Evolutionary conservation across 2,329 filamentous ascomycete species (phyloP).

Genomic region (Ciborinia camelliae): DNA sequence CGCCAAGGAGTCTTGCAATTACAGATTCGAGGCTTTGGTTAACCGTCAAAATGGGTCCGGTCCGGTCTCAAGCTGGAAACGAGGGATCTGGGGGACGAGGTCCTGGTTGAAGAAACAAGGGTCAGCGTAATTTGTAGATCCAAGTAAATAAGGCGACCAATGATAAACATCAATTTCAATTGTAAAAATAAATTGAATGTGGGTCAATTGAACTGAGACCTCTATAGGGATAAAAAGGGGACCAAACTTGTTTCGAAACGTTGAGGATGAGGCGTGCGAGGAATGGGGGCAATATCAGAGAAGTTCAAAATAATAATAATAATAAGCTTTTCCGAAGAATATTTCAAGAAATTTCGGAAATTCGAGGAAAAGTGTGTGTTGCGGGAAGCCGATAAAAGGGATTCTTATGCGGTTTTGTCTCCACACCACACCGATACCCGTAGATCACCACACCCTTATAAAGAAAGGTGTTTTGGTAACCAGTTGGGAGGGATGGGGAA

Average conservation of each 20-base stretch:
- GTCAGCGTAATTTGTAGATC: slow-evolving; percentile 15
- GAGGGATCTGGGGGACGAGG: slow-evolving; percentile 3
- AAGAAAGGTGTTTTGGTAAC: not conserved
- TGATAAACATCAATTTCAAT: not conserved
- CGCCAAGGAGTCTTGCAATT: slow-evolving; percentile 30
- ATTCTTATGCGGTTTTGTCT: slow-evolving; percentile 10
- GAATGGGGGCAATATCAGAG: not conserved
- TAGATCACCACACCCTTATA: slow-evolving; percentile 7
- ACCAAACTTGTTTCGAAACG: slow-evolving; percentile 13
- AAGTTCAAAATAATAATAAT: not conserved
- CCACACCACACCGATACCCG: slow-evolving; percentile 1
- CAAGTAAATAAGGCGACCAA: slow-evolving; percentile 26
- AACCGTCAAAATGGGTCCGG: slow-evolving; percentile 19
- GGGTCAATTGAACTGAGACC: slow-evolving; percentile 13
- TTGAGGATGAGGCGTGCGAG: slow-evolving; percentile 5
- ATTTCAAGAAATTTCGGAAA: not conserved
- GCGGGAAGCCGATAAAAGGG: not conserved
- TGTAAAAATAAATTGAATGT: slow-evolving; percentile 11
- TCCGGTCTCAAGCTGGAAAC: slow-evolving; percentile 14
- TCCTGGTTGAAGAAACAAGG: slow-evolving; percentile 14
- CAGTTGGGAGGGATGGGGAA: slow-evolving; percentile 7
- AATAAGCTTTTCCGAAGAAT: slow-evolving; percentile 3
- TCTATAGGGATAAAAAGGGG: slow-evolving; percentile 3
- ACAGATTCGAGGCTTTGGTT: slow-evolving; percentile 24
- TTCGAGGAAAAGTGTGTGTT: slow-evolving; percentile 8